A percentile compares a stretch with the other conserved stretches of the same genome.
Evolutionary conservation across 2,329 filamentous ascomycete genomes (phyloP).

Genomic region (Decorospora gaudefroyi): DNA sequence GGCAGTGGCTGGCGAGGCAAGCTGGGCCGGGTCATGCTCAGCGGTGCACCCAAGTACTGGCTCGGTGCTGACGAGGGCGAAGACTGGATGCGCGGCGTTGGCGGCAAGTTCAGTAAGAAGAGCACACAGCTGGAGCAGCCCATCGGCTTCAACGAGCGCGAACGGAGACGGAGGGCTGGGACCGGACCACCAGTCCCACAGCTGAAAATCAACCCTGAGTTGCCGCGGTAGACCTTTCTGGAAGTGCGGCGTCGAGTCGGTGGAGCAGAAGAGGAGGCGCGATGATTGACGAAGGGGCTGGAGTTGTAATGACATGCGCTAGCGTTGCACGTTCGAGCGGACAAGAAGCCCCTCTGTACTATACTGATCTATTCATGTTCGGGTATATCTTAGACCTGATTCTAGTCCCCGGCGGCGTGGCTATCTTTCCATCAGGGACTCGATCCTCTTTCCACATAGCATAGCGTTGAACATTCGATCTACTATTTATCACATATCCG

Average conservation of each 20-base stretch:
- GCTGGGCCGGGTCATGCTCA: slow-evolving; percentile 78
- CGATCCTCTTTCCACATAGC: slow-evolving; percentile 3
- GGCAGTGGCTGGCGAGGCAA: slow-evolving; percentile 79
- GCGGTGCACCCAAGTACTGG: slow-evolving; percentile 78
- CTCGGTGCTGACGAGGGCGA: slow-evolving; percentile 67
- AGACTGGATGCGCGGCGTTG: slow-evolving; percentile 69
- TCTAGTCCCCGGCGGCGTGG: too few relatives aligned
- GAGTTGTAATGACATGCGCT: slow-evolving; percentile 12
- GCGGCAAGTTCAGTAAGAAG: slow-evolving; percentile 64
- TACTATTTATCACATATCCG: background rate
- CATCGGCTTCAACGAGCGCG: slow-evolving; percentile 59
- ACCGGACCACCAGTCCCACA: slow-evolving; percentile 59
- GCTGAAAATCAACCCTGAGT: slow-evolving; percentile 28
- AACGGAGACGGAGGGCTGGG: slow-evolving; percentile 64
- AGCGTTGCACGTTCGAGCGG: slow-evolving; percentile 4
- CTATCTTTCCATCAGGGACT: too few relatives aligned
- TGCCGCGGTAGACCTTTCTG: slow-evolving; percentile 23
- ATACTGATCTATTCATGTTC: slow-evolving; percentile 10
- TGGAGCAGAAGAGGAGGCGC: background rate
- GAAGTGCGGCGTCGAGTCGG: background rate
- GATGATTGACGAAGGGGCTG: slow-evolving; percentile 13
- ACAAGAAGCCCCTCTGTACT: slow-evolving; percentile 10
- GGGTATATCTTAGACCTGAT: slow-evolving; percentile 2
- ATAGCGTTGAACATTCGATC: background rate
- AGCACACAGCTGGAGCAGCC: slow-evolving; percentile 48